These are phyloP conservation scores for Kwoniella botswanensis DNA, from an alignment of 768 basidiomycete species.

Conservation along the genomic window DNA sequence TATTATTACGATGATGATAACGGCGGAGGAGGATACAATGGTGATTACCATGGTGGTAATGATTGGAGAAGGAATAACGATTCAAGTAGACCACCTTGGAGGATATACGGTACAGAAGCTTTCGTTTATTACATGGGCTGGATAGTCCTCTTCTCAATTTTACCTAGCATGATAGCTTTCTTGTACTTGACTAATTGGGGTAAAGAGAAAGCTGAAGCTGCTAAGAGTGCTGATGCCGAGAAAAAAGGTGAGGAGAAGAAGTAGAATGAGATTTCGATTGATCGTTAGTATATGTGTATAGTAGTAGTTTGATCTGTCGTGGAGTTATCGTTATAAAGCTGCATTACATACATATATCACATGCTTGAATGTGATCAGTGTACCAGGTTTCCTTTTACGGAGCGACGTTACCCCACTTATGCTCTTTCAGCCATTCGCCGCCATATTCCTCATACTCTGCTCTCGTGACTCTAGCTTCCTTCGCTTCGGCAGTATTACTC, in stretches of 20 bases:
- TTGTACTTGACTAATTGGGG: slow-evolving; percentile 13
- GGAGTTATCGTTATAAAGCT: too few species aligned
- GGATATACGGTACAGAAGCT: slow-evolving; percentile 11
- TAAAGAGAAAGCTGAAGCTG: neutral
- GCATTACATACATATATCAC: too few species aligned
- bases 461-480: slow-evolving; percentile 67
- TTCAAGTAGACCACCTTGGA: neutral
- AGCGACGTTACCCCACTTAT: slow-evolving; percentile 81
- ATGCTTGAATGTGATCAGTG: too few species aligned
- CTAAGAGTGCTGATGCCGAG: slow-evolving; percentile 5
- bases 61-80: slow-evolving; percentile 1
- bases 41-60: neutral
- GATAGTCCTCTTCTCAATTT: slow-evolving; percentile 8
- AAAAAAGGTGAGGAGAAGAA: slow-evolving; percentile 12
- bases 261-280: neutral
- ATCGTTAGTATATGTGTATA: too few species aligned
- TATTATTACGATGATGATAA: neutral
- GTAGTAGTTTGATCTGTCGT: too few species aligned
- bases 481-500: slow-evolving; percentile 58
- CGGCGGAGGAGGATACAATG: neutral
- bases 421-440: slow-evolving; percentile 79
- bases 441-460: slow-evolving; percentile 91
- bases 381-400: slow-evolving; percentile 8
- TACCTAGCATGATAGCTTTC: slow-evolving; percentile 11
- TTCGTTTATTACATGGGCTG: slow-evolving; percentile 13